These are phyloP conservation scores for Rhizophagus clarus DNA, from an alignment of 192 early-diverging fungal species.

Conservation along the genomic window DNA sequence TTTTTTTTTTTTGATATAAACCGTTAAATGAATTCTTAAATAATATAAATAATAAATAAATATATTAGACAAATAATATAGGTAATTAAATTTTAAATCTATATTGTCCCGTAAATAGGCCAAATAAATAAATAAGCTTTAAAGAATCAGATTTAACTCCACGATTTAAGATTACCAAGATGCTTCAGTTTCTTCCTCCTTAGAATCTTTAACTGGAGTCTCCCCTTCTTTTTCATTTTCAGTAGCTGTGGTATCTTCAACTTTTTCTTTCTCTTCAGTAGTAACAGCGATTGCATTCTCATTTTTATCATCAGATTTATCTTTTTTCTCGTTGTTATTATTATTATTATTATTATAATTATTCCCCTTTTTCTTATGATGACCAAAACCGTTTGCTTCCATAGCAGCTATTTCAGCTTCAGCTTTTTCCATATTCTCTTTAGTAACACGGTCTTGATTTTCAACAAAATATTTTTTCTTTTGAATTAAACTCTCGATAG, in stretches of 20 bases:
- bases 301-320: neutral
- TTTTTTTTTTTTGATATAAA: too few relatives aligned
- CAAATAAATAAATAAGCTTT: neutral
- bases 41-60: too few relatives aligned
- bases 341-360: neutral
- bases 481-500: slow-evolving; percentile 72
- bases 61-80: too few relatives aligned
- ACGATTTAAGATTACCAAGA: too few relatives aligned
- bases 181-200: neutral
- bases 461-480: slow-evolving; percentile 74
- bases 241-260: neutral
- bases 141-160: too few relatives aligned
- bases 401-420: slow-evolving; percentile 82
- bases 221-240: neutral
- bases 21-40: too few relatives aligned
- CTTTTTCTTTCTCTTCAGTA: neutral
- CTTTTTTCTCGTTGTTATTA: neutral
- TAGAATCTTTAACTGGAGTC: neutral
- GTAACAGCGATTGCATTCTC: neutral
- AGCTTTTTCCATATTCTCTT: slow-evolving; percentile 86
- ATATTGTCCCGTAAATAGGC: neutral
- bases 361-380: neutral
- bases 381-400: slow-evolving; percentile 12
- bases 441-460: slow-evolving; percentile 77
- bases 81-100: too few relatives aligned